Evolutionary conservation across 2,329 filamentous ascomycete species (phyloP).

Genomic region (Leptographium lundbergii): DNA sequence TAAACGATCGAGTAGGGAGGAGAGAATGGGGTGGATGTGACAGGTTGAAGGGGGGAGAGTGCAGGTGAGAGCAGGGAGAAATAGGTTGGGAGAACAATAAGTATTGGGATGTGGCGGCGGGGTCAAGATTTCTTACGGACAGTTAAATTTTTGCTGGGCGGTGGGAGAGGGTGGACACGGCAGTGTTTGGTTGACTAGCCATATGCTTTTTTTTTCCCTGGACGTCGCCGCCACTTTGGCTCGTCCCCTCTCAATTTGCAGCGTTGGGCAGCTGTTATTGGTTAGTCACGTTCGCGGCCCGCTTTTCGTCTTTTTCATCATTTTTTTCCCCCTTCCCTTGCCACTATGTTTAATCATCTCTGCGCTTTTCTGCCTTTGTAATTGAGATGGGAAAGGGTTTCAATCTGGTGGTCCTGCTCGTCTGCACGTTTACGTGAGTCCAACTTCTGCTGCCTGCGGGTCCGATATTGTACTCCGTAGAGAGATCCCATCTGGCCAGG

Average conservation of each 20-base stretch:
- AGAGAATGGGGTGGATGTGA: neutral
- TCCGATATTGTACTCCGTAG: neutral
- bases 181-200: conserved; percentile 1
- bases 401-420: neutral
- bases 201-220: conserved; percentile 1
- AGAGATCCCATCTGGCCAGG: neutral
- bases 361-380: neutral
- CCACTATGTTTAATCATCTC: conserved; percentile 33
- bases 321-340: conserved; percentile 21
- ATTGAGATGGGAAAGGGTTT: neutral
- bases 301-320: conserved; percentile 3
- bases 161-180: conserved; percentile 6
- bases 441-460: neutral
- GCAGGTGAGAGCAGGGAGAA: conserved; percentile 2
- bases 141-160: conserved; percentile 14
- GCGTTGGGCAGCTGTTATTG: conserved; percentile 8
- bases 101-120: conserved; percentile 10
- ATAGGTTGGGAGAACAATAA: conserved; percentile 5
- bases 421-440: neutral
- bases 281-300: neutral
- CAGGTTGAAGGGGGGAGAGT: neutral
- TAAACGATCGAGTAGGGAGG: neutral
- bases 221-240: conserved; percentile 7
- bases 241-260: neutral
- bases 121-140: conserved; percentile 10